Evolutionary conservation across 2,329 filamentous ascomycete species (phyloP).

Genomic region (Pseudopyricularia cyperi): DNA sequence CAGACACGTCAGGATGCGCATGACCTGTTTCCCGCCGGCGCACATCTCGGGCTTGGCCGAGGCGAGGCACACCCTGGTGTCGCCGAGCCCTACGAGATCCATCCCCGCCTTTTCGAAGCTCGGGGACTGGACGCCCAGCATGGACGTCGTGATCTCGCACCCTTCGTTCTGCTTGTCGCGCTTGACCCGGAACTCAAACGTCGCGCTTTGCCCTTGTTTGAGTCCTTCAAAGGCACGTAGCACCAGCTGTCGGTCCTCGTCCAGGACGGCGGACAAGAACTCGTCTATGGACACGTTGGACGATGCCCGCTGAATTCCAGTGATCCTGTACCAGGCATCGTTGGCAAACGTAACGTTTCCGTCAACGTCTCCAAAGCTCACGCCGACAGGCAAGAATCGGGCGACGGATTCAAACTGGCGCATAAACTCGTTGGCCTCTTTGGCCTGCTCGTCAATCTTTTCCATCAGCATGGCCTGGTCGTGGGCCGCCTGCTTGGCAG

Average conservation of each 20-base stretch:
- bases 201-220: constrained; percentile 18
- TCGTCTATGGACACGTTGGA: constrained; percentile 14
- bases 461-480: constrained; percentile 55
- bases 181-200: constrained; percentile 33
- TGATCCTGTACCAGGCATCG: constrained; percentile 47
- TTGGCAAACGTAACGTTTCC: constrained; percentile 61
- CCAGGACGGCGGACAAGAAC: constrained; percentile 29
- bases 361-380: constrained; percentile 54
- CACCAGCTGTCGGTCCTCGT: constrained; percentile 30
- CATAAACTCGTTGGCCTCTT: constrained; percentile 38
- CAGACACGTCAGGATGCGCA: constrained; percentile 33
- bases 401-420: constrained; percentile 58
- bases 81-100: constrained; percentile 18
- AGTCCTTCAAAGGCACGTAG: constrained; percentile 27
- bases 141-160: neutral
- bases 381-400: constrained; percentile 61
- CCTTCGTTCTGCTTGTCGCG: constrained; percentile 3
- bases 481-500: constrained; percentile 51
- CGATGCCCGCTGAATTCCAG: constrained; percentile 16
- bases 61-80: constrained; percentile 20
- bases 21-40: constrained; percentile 23
- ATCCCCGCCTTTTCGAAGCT: constrained; percentile 21
- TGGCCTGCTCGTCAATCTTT: constrained; percentile 44
- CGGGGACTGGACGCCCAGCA: constrained; percentile 15
- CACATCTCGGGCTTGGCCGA: constrained; percentile 32